Evolutionary conservation across 2,329 filamentous ascomycete species (phyloP).

Genomic region (Colletotrichum endophyticum): DNA sequence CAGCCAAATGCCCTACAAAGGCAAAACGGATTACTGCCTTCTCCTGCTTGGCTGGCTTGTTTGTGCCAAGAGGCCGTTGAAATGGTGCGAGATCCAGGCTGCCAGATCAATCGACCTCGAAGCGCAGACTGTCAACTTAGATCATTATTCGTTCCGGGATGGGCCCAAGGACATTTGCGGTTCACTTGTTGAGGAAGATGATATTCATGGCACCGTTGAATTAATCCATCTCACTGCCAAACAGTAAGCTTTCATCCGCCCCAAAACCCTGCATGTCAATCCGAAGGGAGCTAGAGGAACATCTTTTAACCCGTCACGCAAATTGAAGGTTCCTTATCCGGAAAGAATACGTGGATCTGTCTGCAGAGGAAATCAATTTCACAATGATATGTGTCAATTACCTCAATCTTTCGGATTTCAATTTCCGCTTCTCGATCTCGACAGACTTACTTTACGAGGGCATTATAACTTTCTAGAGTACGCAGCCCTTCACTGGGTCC

Average conservation of each 20-base stretch:
- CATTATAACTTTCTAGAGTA: too few species aligned
- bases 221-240: background rate
- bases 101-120: background rate
- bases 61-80: background rate
- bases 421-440: too few species aligned
- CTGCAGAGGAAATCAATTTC: too few species aligned
- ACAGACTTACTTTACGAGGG: fast-evolving
- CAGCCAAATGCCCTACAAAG: background rate
- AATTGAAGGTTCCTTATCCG: too few species aligned
- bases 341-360: too few species aligned
- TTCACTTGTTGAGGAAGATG: background rate
- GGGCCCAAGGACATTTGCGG: background rate
- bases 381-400: too few species aligned
- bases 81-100: background rate
- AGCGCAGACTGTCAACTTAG: background rate
- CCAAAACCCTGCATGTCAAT: too few species aligned
- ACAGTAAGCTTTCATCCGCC: background rate
- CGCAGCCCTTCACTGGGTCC: too few species aligned
- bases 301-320: too few species aligned
- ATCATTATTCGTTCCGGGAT: background rate
- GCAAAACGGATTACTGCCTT: background rate
- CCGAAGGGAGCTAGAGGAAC: too few species aligned
- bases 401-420: too few species aligned
- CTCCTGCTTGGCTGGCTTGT: background rate
- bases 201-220: background rate